These are phyloP conservation scores for Agaricus bisporus DNA, from an alignment of 768 basidiomycete genomes.

Conservation along the genomic window DNA sequence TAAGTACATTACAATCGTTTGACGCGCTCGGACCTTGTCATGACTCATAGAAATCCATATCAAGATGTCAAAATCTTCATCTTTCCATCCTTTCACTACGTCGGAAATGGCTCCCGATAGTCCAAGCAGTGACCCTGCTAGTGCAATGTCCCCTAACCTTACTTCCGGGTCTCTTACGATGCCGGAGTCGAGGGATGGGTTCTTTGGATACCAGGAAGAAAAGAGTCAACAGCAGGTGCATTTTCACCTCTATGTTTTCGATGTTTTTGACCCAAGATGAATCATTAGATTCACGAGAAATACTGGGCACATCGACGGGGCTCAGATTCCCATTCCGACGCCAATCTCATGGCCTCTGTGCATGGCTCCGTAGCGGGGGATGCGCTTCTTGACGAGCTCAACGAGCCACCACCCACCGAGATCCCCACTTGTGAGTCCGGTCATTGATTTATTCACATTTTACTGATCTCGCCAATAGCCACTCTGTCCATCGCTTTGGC, in stretches of 20 bases:
- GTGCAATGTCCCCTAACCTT: slow-evolving; percentile 3
- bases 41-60: not conserved
- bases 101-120: slow-evolving; percentile 1
- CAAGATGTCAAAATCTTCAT: not conserved
- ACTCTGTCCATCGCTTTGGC: slow-evolving; percentile 29
- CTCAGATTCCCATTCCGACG: slow-evolving; percentile 48
- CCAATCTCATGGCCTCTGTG: slow-evolving; percentile 25
- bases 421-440: slow-evolving; percentile 21
- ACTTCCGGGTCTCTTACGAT: slow-evolving; percentile 24
- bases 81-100: not conserved
- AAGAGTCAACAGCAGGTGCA: slow-evolving; percentile 68
- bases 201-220: slow-evolving; percentile 78
- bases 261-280: not conserved
- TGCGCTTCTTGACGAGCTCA: slow-evolving; percentile 27
- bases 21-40: not conserved
- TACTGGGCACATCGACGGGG: slow-evolving; percentile 57
- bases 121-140: not conserved
- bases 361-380: slow-evolving; percentile 19
- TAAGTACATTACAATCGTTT: not conserved
- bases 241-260: slow-evolving; percentile 11
- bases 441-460: slow-evolving; percentile 11
- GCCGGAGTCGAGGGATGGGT: slow-evolving; percentile 61
- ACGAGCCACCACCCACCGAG: slow-evolving; percentile 20
- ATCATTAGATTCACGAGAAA: slow-evolving; percentile 68
- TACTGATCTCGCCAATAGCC: not conserved